Conservation (phyloP, 345 rosid genomes). For the Populus alba region DNA sequence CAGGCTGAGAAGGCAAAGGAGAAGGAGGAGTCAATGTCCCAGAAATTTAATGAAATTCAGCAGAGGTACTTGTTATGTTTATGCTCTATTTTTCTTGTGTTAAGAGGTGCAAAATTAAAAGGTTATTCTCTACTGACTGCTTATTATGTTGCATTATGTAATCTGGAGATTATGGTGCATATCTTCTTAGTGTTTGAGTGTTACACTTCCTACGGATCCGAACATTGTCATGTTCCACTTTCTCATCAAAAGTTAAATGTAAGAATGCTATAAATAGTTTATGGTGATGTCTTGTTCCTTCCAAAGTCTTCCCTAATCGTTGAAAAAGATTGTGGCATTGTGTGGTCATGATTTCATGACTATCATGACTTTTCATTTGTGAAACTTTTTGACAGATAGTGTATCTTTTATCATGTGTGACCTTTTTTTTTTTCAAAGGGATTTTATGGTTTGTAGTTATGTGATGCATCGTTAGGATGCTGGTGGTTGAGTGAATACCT, state of each 20-base stretch:
- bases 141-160: not conserved
- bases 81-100: not conserved
- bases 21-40: slow-evolving; percentile 68
- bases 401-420: not conserved
- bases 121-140: not conserved
- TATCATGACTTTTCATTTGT: not conserved
- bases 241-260: not conserved
- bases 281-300: not conserved
- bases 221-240: not conserved
- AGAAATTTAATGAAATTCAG: slow-evolving; percentile 54
- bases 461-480: not conserved
- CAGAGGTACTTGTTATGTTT: slow-evolving; percentile 44
- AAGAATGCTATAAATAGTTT: not conserved
- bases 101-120: not conserved
- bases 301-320: not conserved
- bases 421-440: not conserved
- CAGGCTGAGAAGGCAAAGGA: slow-evolving; percentile 99
- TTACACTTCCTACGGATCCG: not conserved
- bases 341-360: not conserved
- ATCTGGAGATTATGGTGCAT: not conserved
- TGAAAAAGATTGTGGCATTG: not conserved
- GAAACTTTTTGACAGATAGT: not conserved
- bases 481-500: not conserved
- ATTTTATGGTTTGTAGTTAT: not conserved
- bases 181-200: not conserved